phyloP scores from a whole-genome alignment of 345 rosid species.

The Excoecaria cochinchinensis region DNA sequence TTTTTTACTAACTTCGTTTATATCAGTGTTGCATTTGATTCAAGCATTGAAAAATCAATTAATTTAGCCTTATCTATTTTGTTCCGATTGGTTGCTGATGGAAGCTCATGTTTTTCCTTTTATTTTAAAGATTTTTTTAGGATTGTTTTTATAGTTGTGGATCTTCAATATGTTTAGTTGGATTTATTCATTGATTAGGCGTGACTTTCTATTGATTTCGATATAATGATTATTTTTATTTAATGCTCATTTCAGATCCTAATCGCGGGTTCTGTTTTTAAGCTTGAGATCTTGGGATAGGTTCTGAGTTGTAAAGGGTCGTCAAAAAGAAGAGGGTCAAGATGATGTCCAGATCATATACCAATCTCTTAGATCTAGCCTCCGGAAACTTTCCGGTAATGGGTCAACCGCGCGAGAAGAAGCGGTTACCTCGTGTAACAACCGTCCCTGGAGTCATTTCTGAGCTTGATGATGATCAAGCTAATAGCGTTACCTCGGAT shows the following conservation, averaged over 20 bases:
- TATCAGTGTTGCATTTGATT: not conserved
- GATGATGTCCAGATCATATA: conserved; percentile 70
- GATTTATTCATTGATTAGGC: conserved; percentile 10
- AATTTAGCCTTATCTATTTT: not conserved
- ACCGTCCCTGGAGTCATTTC: conserved; percentile 74
- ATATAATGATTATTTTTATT: conserved; percentile 23
- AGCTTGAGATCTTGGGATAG: conserved; percentile 32
- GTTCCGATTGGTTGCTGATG: conserved; percentile 10
- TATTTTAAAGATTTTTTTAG: not conserved
- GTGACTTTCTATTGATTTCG: conserved; percentile 11
- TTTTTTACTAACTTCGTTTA: not conserved
- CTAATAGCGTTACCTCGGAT: conserved; percentile 63
- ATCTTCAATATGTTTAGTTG: conserved; percentile 24
- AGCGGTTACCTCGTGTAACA: conserved; percentile 65
- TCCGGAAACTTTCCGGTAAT: conserved; percentile 66
- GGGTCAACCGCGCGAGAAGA: conserved; percentile 56
- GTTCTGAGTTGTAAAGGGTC: conserved; percentile 24
- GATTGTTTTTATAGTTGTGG: conserved; percentile 7
- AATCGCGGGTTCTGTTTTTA: conserved; percentile 20
- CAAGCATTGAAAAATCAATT: conserved; percentile 4
- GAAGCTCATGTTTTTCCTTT: not conserved
- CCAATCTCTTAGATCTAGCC: conserved; percentile 82
- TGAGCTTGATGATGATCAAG: conserved; percentile 78
- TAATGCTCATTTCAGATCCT: conserved; percentile 46
- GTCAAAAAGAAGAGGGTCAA: conserved; percentile 19